Evolutionary conservation across 257 asterid species (phyloP), one percentile per base, ranked within the genome.

Genomic region (Nicotiana attenuata): DNA sequence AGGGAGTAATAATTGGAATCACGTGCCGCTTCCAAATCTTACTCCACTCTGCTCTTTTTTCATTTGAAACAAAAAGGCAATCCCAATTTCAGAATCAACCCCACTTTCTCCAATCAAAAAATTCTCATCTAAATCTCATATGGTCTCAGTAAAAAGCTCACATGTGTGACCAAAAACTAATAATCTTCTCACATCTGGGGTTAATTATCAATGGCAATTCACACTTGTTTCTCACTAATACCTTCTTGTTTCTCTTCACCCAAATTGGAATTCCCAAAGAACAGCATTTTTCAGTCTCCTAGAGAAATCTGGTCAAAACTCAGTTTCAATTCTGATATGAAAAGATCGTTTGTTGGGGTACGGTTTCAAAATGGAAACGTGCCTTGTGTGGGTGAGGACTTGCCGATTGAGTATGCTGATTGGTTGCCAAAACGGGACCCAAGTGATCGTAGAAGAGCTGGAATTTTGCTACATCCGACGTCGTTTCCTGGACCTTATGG

Each of bases 401-500:
- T 96, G 85, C 98, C 99, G 3, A 64, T 73, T 66, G 92, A 92
- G 61, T 96, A 96, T 84, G 92, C 88, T 50, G 81, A 83, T 76
- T 91, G 97, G 98, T 79, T 88, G 45, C 97, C 97, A 0, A 87
- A 90, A 55, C 89, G 88, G 10, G 88, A 87, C 50, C 78, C 65
- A 59, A 85, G 59, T 75, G 53, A 64, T 80, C 90, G 93, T n/a
- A 86, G 99, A 87, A 90, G 98, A 91, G 98, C 99, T 5, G 99
- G 98, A 0, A 29, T 96, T 19, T 91, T 96, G 61, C 97, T 96
- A 75, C 99, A 94, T 76, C 99, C 99, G 81, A 91, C 99, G 69
- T 96, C 99, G 85, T 91, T 96, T 85, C 92, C 92, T 26, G 99
- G 99, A 0, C 98, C 97, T 31, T 91, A 90, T 64, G 99, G 99